phyloP scores from a whole-genome alignment of 352 stramenopile species.

The Phytophthora agathidicida region DNA sequence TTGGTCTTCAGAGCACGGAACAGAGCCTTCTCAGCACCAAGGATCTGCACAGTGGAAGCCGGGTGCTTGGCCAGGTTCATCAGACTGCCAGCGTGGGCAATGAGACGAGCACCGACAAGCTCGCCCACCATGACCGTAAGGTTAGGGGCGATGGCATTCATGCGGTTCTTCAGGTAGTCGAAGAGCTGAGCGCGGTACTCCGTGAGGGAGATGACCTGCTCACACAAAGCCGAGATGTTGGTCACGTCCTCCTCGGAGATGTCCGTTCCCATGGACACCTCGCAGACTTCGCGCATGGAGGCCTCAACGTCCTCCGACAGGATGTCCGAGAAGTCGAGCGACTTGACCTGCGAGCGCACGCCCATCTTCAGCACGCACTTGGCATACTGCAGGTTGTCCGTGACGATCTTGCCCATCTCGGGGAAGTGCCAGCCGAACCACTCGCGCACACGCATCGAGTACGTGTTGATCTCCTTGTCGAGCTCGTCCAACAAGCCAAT shows the following conservation, averaged over 20 bases:
- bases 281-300: conserved; percentile 97
- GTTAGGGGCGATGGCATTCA: conserved; percentile 99
- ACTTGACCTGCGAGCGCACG: conserved; percentile 92
- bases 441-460: conserved; percentile 99
- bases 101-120: conserved; percentile 98
- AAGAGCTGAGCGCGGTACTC: conserved; percentile 97
- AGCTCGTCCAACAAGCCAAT: conserved; percentile 99
- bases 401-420: conserved; percentile 98
- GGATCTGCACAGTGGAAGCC: conserved; percentile 98
- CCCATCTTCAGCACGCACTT: conserved; percentile 97
- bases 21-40: conserved; percentile 99
- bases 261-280: conserved; percentile 99
- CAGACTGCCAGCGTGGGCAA: conserved; percentile 98
- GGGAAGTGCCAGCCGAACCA: conserved; percentile 99
- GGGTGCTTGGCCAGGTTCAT: conserved; percentile 99
- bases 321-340: conserved; percentile 93
- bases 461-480: conserved; percentile 99
- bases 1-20: conserved; percentile 99
- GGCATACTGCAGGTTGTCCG: conserved; percentile 99
- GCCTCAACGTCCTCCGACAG: conserved; percentile 92
- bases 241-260: conserved; percentile 98
- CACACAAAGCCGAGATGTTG: conserved; percentile 95
- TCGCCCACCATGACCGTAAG: conserved; percentile 99
- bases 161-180: conserved; percentile 99
- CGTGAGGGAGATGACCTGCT: conserved; percentile 91